Base-by-base conservation (phyloP, 768 basidiomycete genomes). In the Collybia sordida region DNA sequence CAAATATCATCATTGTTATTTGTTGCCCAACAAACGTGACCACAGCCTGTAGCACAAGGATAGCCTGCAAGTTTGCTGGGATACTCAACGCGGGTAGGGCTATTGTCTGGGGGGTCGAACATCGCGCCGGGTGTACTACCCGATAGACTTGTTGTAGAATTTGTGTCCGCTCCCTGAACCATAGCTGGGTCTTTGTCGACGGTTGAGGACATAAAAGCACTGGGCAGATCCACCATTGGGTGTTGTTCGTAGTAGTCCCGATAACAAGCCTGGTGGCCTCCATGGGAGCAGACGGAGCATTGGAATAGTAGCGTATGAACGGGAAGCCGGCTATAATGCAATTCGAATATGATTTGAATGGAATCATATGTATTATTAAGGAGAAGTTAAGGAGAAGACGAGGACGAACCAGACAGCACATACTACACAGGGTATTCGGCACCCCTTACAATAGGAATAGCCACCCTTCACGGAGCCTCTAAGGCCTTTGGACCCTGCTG, bases 261-360 rank as follows among this genome's bases (percentile, higher is more conserved):
- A 58, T 90, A 91, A 66, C 91, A 93, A 17, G 78, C 74, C 56
- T 86, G 85, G 56, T 93, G 91, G 0, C 90, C 90, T 0, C 91
- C 91, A 53, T 93, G 91, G 37, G 78, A 69, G 61, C 91, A 93
- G 1, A 87, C 68, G 0, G 86, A 77, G 63, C 91, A 93, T 45
- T 85, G 83, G 61, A 91, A 86, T 2, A 89, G 66, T 4, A 90
- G 70, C 0, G 79, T 71, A 23, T 79, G 81, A 14, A 92, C 88
- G 3, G 91, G 90, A 23, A 93, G 79, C 47, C 82, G 91, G 64
- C 90, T 92, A 52, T 3, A 18, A 43, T 51, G 45, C n/a, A n/a
- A n/a, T n/a, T n/a, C n/a, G n/a, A n/a, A n/a, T n/a, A 48, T 42
- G 37, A 41, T 37, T 47, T 49, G 47, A 14, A 31, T 31, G 31